Evolutionary conservation across 1,139 yeast species (phyloP), one percentile per base, ranked within the genome.

Genomic region (Scheffersomyces parashehatae): DNA sequence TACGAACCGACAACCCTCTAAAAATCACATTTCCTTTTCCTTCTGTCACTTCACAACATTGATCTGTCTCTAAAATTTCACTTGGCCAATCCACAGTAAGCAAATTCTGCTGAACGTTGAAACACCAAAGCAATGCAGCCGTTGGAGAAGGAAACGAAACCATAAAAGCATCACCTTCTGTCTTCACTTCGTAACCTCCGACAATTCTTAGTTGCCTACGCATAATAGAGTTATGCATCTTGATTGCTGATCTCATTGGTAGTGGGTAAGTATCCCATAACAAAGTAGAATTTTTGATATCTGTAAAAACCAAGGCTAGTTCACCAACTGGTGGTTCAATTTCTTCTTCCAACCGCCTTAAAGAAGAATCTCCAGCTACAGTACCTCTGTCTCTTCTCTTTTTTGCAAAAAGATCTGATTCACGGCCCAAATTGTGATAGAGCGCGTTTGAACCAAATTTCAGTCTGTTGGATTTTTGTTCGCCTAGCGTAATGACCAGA

Each of bases 121-220:
- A 83, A 70, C 97, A 90, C 99, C 99, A 95, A 37, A 89, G 73
- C 44, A 95, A 70, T 0, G 98, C 98, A 16, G 95, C 77, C 0
- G 95, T 82, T 0, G 96, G 95, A 0, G 97, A 85, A 1, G 97
- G 96, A 65, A 93, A 93, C 5, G 97, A 88, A n/a, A 93, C 98
- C 88, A 93, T 91, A 56, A 93, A 93, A 0, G 99, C 97, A 71
- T 93, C 99, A 58, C 99, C 99, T 81, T 95, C 99, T 1, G 98
- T 95, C 64, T 93, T 93, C 29, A 93, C 99, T 65, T 93, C 99
- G 60, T 93, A 93, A 2, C 99, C 99, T 35, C 98, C 97, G 56
- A 88, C 89, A 39, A 91, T 85, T 53, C 97, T 80, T 52, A 93
- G 70, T 56, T 89, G 95, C 41, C 99, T 81, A 60, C 99, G 82